Evolutionary conservation across 2,329 filamentous ascomycete genomes (phyloP).

Genomic region (Diaporthe sp.): DNA sequence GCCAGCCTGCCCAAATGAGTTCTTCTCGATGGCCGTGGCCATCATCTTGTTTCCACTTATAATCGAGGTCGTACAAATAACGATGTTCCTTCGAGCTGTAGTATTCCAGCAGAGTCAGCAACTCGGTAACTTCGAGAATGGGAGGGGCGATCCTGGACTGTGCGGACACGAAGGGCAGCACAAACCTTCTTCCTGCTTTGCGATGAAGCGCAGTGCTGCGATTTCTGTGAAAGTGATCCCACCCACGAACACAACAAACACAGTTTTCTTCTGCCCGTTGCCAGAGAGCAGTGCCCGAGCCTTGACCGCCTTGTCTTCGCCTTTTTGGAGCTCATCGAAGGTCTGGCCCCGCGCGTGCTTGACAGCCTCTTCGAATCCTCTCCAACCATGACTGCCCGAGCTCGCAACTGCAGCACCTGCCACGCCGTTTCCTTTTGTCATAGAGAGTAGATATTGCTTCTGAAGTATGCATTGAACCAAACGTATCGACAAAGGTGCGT

Average conservation of each 20-base stretch:
- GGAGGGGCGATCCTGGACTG: background rate
- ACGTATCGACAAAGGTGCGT: conserved; percentile 91
- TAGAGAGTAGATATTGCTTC: conserved; percentile 83
- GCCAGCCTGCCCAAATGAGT: conserved; percentile 67
- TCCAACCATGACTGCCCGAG: conserved; percentile 83
- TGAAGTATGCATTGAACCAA: conserved; percentile 94
- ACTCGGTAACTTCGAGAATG: background rate
- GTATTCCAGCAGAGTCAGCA: conserved; percentile 34
- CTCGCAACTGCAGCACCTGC: conserved; percentile 62
- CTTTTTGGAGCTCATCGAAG: conserved; percentile 92
- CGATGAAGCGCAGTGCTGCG: conserved; percentile 91
- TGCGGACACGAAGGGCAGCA: conserved; percentile 11
- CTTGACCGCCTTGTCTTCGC: conserved; percentile 92
- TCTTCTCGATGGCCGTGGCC: conserved; percentile 84
- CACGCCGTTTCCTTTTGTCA: conserved; percentile 74
- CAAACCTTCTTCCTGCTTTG: conserved; percentile 82
- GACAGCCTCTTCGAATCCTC: conserved; percentile 92
- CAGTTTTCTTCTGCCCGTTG: conserved; percentile 81
- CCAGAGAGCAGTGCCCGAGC: conserved; percentile 87
- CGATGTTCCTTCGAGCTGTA: conserved; percentile 80
- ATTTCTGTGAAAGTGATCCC: conserved; percentile 97
- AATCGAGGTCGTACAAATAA: conserved; percentile 94
- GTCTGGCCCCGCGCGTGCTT: conserved; percentile 90
- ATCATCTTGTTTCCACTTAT: conserved; percentile 93
- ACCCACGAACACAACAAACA: conserved; percentile 98